phyloP scores from a whole-genome alignment of 2,329 filamentous ascomycete genomes.

The Diaporthe humulicola region DNA sequence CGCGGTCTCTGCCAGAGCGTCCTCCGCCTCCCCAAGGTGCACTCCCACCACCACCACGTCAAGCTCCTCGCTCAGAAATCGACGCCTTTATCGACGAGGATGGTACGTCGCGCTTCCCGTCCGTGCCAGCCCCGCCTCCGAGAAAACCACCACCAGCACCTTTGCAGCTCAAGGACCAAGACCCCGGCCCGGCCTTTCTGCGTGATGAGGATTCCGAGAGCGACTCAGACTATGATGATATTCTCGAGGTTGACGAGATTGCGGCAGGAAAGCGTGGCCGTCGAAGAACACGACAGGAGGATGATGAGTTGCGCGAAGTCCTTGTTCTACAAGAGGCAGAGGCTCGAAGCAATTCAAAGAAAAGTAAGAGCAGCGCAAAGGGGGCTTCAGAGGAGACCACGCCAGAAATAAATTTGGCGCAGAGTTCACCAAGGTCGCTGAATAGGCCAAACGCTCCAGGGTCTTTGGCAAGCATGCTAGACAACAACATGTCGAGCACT shows the following conservation, averaged over 20 bases:
- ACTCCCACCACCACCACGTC: slow-evolving; percentile 55
- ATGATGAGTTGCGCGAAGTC: slow-evolving; percentile 82
- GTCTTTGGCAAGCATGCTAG: slow-evolving; percentile 64
- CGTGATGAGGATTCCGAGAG: slow-evolving; percentile 72
- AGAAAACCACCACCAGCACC: slow-evolving; percentile 90
- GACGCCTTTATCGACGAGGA: slow-evolving; percentile 61
- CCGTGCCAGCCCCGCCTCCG: slow-evolving; percentile 69
- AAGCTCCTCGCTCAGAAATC: slow-evolving; percentile 48
- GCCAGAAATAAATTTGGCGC: slow-evolving; percentile 47
- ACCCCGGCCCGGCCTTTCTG: slow-evolving; percentile 46
- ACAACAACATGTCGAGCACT: slow-evolving; percentile 50
- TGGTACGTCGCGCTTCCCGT: slow-evolving; percentile 63
- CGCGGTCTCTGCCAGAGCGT: slow-evolving; percentile 65
- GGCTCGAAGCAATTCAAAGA: slow-evolving; percentile 79
- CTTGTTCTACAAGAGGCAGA: slow-evolving; percentile 77
- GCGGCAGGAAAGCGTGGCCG: slow-evolving; percentile 76
- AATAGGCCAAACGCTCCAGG: slow-evolving; percentile 53
- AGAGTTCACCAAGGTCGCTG: slow-evolving; percentile 56
- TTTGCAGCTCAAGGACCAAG: slow-evolving; percentile 73
- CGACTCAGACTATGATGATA: slow-evolving; percentile 87
- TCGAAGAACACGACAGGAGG: slow-evolving; percentile 87
- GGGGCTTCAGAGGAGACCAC: slow-evolving; percentile 57
- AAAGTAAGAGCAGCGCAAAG: slow-evolving; percentile 71
- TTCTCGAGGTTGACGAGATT: slow-evolving; percentile 77
- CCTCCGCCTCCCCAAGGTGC: slow-evolving; percentile 68